Base-by-base conservation (phyloP, 2,329 filamentous ascomycete genomes). In the Paracoccidioides lutzii region DNA sequence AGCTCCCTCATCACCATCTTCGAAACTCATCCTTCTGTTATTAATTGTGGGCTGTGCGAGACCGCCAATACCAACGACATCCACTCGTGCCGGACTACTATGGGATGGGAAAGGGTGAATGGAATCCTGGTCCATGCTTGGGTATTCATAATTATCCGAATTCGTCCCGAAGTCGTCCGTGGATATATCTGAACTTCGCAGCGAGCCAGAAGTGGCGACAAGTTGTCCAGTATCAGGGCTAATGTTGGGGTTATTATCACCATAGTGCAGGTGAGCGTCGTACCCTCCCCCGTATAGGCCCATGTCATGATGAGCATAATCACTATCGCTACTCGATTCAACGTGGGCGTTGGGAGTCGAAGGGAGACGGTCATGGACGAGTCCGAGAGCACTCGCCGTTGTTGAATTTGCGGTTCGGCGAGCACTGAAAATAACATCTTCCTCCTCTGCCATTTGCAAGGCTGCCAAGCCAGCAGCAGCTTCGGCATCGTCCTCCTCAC, bases 51-150 rank as follows among this genome's bases (percentile, higher is more conserved):
- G 90, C 57, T 87, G 81, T 59, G 90, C 83, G 33, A 96, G 72
- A 1, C 93, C 93, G 43, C 91, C 93, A n/a, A 90, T 96, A 6
- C 88, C 90, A 52, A 82, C 87, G 49, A 88, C 90, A 69, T 97
- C 91, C 52, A 95, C 85, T 54, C 87, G 81, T 5, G 86, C 88
- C 55, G 83, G 78, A 12, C 68, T 76, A 55, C 72, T 74, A 61
- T 81, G 77, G 8, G 78, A 66, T 43, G 74, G 75, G 32, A 84
- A 84, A 3, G 81, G 78, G 63, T 81, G 79, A 2, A 80, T 75
- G 12, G 75, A 71, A 57, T 81, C 76, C 55, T 77, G 76, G 45
- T 78, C 75, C 22, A 69, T 62, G 8, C 62, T 61, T 0, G 68
- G 68, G 41, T 71, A 69, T 5, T 69, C 66, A 52, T 71, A 71